phyloP scores from a whole-genome alignment of 148 eudicot genomes.

The Vaccinium myrtillus region DNA sequence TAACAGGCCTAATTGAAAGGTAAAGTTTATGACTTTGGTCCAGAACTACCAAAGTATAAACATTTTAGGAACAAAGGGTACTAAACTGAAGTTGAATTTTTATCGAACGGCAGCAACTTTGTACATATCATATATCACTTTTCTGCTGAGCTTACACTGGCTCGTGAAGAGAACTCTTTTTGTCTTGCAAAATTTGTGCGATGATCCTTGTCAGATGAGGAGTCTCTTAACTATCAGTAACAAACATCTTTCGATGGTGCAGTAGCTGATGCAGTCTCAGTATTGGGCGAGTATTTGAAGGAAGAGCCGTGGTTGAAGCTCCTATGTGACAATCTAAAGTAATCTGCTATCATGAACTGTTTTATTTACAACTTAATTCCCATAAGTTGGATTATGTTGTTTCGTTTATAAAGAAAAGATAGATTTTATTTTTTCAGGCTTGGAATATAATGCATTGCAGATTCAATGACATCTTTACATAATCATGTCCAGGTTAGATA shows the following conservation, averaged over 20 bases:
- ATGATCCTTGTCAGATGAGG: background rate
- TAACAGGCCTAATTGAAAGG: background rate
- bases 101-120: background rate
- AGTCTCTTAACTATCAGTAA: background rate
- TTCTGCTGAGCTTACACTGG: background rate
- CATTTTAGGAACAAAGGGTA: background rate
- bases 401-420: background rate
- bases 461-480: background rate
- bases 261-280: conserved; percentile 72
- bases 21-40: background rate
- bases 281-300: conserved; percentile 82
- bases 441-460: background rate
- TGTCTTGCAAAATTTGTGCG: background rate
- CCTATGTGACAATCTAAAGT: conserved; percentile 74
- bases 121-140: background rate
- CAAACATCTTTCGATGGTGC: conserved; percentile 19
- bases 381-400: background rate
- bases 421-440: background rate
- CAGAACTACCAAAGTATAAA: background rate
- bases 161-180: conserved; percentile 2
- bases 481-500: conserved; percentile 36
- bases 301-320: conserved; percentile 93
- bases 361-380: background rate
- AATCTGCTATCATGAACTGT: conserved; percentile 15
- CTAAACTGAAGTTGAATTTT: background rate